Evolutionary conservation across 139 green algal genomes (phyloP).

Genomic region (Chlamydomonas applanata): DNA sequence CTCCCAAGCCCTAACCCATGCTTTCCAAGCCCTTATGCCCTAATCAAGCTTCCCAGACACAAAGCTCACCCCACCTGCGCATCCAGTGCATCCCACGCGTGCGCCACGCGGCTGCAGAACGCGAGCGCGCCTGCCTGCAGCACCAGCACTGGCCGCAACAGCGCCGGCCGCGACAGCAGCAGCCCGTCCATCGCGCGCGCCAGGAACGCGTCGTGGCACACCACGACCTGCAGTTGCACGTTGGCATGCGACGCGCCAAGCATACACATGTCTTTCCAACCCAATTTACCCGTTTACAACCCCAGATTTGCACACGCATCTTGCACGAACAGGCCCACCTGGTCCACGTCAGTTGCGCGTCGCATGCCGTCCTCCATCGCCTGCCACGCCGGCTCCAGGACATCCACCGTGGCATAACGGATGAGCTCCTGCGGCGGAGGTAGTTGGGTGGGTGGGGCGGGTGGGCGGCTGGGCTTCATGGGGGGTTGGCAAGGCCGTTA

Average conservation of each 20-base stretch:
- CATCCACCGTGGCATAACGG: conserved; percentile 82
- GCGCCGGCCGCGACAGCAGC: conserved; percentile 41
- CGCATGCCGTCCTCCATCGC: conserved; percentile 56
- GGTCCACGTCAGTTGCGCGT: conserved; percentile 57
- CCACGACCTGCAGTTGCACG: conserved; percentile 74
- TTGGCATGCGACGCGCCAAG: too few relatives aligned
- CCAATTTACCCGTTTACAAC: background rate
- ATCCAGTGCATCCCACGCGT: conserved; percentile 25
- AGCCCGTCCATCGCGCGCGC: conserved; percentile 51
- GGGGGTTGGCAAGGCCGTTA: too few relatives aligned
- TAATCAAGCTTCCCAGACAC: too few relatives aligned
- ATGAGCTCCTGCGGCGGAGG: conserved; percentile 59
- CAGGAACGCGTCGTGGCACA: conserved; percentile 67
- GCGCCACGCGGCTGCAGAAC: conserved; percentile 17
- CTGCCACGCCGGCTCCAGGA: conserved; percentile 77
- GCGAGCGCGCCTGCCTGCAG: conserved; percentile 15
- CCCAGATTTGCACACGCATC: background rate
- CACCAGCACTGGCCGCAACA: conserved; percentile 10
- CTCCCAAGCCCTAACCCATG: too few relatives aligned
- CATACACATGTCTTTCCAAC: background rate
- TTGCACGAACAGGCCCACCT: conserved; percentile 36
- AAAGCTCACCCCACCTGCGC: background rate
- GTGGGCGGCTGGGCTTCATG: too few relatives aligned
- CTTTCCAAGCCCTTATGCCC: too few relatives aligned
- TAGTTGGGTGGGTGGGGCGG: too few relatives aligned